A percentile compares a stretch with the other conserved stretches of the same genome.
Conservation (phyloP, 1,284 basidiomycete genomes). For the Cryptococcus wingfieldii region DNA sequence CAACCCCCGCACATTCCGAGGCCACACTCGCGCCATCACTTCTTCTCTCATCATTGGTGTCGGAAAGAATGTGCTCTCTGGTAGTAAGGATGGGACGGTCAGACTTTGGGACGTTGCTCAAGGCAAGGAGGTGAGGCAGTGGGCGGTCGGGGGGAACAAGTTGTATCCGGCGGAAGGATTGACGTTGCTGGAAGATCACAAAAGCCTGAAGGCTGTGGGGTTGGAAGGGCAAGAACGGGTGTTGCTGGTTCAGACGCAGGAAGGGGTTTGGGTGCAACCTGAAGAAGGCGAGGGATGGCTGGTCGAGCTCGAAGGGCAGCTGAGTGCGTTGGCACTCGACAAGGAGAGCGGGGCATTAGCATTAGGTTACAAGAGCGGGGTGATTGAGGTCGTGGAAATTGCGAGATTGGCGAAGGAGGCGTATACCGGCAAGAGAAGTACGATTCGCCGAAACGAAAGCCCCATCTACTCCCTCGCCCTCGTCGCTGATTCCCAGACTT, state of each 20-base stretch:
- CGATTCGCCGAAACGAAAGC: slow-evolving; percentile 58
- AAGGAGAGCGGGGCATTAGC: slow-evolving; percentile 53
- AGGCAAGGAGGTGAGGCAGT: slow-evolving; percentile 53
- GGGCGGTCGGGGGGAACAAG: slow-evolving; percentile 30
- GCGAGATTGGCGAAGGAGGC: slow-evolving; percentile 41
- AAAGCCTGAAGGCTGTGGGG: slow-evolving; percentile 16
- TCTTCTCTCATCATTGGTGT: slow-evolving; percentile 60
- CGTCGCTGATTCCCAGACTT: slow-evolving; percentile 5
- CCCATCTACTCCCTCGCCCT: slow-evolving; percentile 57
- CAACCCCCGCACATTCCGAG: slow-evolving; percentile 59
- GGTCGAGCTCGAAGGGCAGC: slow-evolving; percentile 24
- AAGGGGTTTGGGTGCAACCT: slow-evolving; percentile 46
- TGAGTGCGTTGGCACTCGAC: slow-evolving; percentile 57
- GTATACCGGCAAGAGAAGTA: not conserved
- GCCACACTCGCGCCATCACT: slow-evolving; percentile 59
- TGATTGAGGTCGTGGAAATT: slow-evolving; percentile 59
- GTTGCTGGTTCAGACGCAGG: slow-evolving; percentile 55
- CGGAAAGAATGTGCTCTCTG: slow-evolving; percentile 60
- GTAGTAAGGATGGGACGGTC: slow-evolving; percentile 63
- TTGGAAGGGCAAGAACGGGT: slow-evolving; percentile 36
- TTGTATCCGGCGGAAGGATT: slow-evolving; percentile 27
- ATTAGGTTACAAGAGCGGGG: slow-evolving; percentile 62
- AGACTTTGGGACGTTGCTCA: slow-evolving; percentile 70
- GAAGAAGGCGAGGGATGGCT: slow-evolving; percentile 18
- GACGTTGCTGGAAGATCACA: slow-evolving; percentile 29